Evolutionary conservation across 192 early-diverging fungal genomes (phyloP), one percentile per base, ranked within the genome.

Genomic region (Coemansia sp.): DNA sequence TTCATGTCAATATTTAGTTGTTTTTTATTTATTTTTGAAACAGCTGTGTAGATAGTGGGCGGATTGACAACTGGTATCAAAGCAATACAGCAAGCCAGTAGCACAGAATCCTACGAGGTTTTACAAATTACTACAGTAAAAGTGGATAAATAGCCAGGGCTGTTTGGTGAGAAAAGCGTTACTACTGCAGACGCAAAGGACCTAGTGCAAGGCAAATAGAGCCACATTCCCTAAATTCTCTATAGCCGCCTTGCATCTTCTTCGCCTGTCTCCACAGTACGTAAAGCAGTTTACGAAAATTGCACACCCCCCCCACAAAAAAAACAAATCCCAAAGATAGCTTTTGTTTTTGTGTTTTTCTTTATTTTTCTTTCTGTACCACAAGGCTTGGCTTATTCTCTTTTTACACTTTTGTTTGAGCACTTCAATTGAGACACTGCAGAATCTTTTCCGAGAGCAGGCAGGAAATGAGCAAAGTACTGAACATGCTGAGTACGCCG

Each of bases 401-500:
- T 52, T 52, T 52, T 40, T 40, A 10, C n/a, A 40, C 38, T 18
- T 51, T 23, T 14, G 3, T 23, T 18, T 26, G 1, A 26, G 23
- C 23, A 26, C 23, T 26, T 26, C 23, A 26, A 26, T 26, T 26
- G 23, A 4, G 23, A 26, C 23, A 26, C 23, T 26, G 4, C 23
- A 26, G 23, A 26, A 26, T 4, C n/a, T n/a, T 26, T 26, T 26
- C 23, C 23, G 2, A 26, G 23, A 26, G 23, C 23, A 26, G 23
- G 23, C 4, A 3, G 23, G 52, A 20, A 23, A 71, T 71, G 69
- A 65, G 62, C 58, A 60, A 71, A 43, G 15, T 46, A 16, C 44
- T 57, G 11, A 58, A 71, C 39, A 38, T 50, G n/a, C 53, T 65
- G 18, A 48, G 62, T 43, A 71, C 69, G 41, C 69, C 69, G 21